A percentile compares a stretch with the other conserved stretches of the same genome.
phyloP scores from a whole-genome alignment of 208 protist species.

The Trypanosoma cruzi region DNA sequence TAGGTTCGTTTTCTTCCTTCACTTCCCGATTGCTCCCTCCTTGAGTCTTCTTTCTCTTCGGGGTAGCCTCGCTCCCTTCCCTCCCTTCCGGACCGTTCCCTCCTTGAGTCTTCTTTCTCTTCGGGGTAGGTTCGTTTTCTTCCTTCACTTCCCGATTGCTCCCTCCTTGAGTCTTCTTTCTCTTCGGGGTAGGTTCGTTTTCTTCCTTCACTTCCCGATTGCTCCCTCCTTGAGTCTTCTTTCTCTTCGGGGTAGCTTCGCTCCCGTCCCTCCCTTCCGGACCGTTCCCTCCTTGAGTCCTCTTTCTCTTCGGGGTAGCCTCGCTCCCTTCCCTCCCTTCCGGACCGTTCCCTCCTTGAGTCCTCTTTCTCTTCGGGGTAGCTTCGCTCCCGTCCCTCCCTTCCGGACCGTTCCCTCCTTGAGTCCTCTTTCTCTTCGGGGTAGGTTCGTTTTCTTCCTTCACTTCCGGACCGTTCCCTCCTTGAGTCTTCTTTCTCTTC shows the following conservation, averaged over 20 bases:
- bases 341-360: neutral
- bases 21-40: neutral
- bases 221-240: no score
- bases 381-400: neutral
- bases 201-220: neutral
- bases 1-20: neutral
- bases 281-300: neutral
- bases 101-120: neutral
- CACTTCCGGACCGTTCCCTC: no score
- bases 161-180: neutral
- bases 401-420: no score
- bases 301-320: neutral
- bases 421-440: no score
- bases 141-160: neutral
- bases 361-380: conserved; percentile 3
- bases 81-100: neutral
- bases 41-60: neutral
- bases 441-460: no score
- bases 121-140: neutral
- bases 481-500: neutral
- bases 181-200: neutral
- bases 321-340: neutral
- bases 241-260: neutral
- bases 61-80: neutral
- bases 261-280: conserved; percentile 4